A percentile compares a stretch with the other conserved stretches of the same genome.
Evolutionary conservation across 371 early-diverging fungal genomes (phyloP).

Genomic region (Entomophthora muscae): DNA sequence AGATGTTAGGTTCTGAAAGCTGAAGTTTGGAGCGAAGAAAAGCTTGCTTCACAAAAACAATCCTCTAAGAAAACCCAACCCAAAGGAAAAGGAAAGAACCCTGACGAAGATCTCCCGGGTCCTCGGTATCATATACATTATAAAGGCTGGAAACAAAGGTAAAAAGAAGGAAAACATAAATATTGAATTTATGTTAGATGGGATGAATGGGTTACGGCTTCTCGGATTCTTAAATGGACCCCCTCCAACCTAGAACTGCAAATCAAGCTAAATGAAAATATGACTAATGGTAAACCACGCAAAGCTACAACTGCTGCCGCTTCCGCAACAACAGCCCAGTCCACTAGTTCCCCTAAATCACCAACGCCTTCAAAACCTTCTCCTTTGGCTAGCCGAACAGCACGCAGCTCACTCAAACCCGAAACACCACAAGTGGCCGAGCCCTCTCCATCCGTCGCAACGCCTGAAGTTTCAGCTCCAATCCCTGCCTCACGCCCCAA

Average conservation of each 20-base stretch:
- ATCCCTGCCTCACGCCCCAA: background rate
- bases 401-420: background rate
- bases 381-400: background rate
- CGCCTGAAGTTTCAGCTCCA: background rate
- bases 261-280: conserved; percentile 37
- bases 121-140: conserved; percentile 88
- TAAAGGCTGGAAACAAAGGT: conserved; percentile 94
- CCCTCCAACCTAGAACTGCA: conserved; percentile 71
- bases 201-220: conserved; percentile 96
- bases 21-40: conserved; percentile 35
- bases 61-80: too few relatives aligned
- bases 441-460: background rate
- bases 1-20: conserved; percentile 56
- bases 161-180: conserved; percentile 11
- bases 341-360: background rate
- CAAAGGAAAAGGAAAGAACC: background rate
- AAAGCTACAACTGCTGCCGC: background rate
- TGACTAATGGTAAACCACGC: conserved; percentile 10
- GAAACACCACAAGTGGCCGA: background rate
- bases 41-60: conserved; percentile 30
- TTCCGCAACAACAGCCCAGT: background rate
- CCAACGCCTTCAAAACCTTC: background rate
- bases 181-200: conserved; percentile 34
- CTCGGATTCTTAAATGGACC: conserved; percentile 60
- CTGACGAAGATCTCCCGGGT: conserved; percentile 20